phyloP scores from a whole-genome alignment of 2,329 filamentous ascomycete genomes.

The Dendrostoma leiphaemia region DNA sequence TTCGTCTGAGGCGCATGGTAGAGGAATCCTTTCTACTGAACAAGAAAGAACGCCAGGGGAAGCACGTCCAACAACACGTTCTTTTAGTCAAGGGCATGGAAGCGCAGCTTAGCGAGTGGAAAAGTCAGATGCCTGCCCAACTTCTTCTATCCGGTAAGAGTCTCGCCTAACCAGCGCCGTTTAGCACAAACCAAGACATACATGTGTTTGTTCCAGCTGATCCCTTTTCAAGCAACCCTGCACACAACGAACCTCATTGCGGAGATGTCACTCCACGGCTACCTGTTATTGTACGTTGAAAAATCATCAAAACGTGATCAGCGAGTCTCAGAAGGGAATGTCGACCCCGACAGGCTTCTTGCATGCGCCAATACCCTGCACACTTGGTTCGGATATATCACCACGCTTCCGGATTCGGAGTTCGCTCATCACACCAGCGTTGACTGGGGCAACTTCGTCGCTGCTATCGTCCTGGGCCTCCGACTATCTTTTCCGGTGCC shows the following conservation, averaged over 20 bases:
- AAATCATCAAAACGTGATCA: not conserved
- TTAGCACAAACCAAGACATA: no score
- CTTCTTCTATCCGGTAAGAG: no score
- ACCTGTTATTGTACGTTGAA: constrained; percentile 27
- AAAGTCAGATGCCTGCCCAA: constrained; percentile 32
- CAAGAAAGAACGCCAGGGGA: constrained; percentile 13
- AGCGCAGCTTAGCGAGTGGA: constrained; percentile 42
- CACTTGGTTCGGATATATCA: constrained; percentile 27
- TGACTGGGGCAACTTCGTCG: constrained; percentile 44
- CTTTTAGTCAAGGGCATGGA: constrained; percentile 46
- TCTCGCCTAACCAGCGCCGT: no score
- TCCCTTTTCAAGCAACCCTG: constrained; percentile 26
- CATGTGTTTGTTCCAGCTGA: constrained; percentile 8
- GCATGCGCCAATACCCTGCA: constrained; percentile 20
- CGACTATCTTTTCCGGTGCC: constrained; percentile 45
- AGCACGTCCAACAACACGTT: constrained; percentile 38
- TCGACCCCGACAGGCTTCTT: constrained; percentile 19
- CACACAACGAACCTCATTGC: constrained; percentile 34
- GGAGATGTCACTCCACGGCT: constrained; percentile 39
- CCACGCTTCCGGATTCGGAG: constrained; percentile 21
- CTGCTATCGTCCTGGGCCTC: constrained; percentile 40
- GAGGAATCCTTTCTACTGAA: constrained; percentile 32
- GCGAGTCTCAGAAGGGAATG: not conserved
- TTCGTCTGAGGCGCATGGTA: constrained; percentile 38
- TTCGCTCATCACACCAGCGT: constrained; percentile 37